Conservation (phyloP, 768 basidiomycete genomes). For the Infundibulicybe gibba region DNA sequence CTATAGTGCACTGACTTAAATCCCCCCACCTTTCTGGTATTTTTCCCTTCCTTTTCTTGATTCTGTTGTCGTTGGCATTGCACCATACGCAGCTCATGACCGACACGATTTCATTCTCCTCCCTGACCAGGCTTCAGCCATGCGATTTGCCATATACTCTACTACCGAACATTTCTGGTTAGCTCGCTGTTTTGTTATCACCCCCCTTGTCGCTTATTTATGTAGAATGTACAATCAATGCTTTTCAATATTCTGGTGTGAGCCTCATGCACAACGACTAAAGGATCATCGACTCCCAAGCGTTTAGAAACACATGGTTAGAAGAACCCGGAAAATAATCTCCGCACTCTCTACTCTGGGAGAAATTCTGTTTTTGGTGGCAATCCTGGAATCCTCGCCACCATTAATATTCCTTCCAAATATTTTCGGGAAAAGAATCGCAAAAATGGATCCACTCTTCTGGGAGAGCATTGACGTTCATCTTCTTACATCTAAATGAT, state of each 20-base stretch:
- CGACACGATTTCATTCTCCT: constrained; percentile 26
- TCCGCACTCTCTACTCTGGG: constrained; percentile 19
- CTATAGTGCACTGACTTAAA: constrained; percentile 12
- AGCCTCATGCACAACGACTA: constrained; percentile 14
- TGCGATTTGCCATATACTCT: constrained; percentile 19
- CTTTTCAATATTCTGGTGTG: constrained; percentile 10
- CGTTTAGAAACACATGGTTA: constrained; percentile 11
- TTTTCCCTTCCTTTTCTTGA: constrained; percentile 13
- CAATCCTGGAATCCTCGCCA: constrained; percentile 11
- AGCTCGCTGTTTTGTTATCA: constrained; percentile 21
- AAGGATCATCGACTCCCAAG: constrained; percentile 12
- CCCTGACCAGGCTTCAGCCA: constrained; percentile 16
- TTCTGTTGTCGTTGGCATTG: constrained; percentile 18
- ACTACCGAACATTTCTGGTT: constrained; percentile 16
- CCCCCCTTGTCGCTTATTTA: constrained; percentile 26
- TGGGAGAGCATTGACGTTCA: constrained; percentile 8
- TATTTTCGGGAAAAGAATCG: too few relatives aligned
- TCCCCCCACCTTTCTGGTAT: constrained; percentile 11
- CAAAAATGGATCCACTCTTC: not conserved
- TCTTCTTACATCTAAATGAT: constrained; percentile 10
- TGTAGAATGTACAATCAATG: constrained; percentile 28
- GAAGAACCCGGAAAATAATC: constrained; percentile 25
- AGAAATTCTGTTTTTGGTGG: constrained; percentile 15
- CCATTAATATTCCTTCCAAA: constrained; percentile 9
- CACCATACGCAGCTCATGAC: constrained; percentile 31